phyloP scores from a whole-genome alignment of 108 stramenopile species.

The Cyclotella baltica region DNA sequence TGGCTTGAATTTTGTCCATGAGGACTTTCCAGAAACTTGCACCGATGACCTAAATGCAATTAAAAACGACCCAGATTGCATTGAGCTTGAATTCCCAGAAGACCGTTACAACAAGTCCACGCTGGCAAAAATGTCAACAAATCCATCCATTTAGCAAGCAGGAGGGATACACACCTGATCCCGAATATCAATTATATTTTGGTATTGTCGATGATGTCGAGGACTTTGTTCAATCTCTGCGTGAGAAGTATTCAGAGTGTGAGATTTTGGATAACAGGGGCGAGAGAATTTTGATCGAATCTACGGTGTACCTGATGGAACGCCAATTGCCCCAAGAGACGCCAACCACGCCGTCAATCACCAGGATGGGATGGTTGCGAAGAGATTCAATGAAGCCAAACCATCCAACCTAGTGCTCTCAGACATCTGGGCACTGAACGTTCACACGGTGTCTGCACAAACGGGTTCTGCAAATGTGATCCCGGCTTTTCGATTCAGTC shows the following conservation, averaged over 20 bases:
- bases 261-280: constrained; percentile 37
- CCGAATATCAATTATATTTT: constrained; percentile 52
- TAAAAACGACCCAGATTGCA: constrained; percentile 56
- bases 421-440: no score
- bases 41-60: constrained; percentile 69
- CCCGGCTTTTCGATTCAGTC: no score
- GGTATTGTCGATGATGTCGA: constrained; percentile 67
- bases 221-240: constrained; percentile 39
- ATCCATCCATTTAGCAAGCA: constrained; percentile 51
- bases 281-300: constrained; percentile 41
- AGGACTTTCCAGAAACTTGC: constrained; percentile 73
- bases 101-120: constrained; percentile 48
- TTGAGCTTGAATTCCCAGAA: constrained; percentile 59
- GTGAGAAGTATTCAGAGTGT: constrained; percentile 40
- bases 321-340: constrained; percentile 69
- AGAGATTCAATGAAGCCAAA: no score
- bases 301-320: constrained; percentile 58
- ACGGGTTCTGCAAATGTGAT: no score
- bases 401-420: no score
- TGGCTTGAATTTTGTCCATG: constrained; percentile 83
- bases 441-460: no score
- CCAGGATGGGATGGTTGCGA: no score
- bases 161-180: constrained; percentile 46
- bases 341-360: constrained; percentile 76
- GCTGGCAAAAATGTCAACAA: constrained; percentile 48